These are phyloP conservation scores for Diaporthe destruens DNA, from an alignment of 2,329 filamentous ascomycete species.

Conservation along the genomic window DNA sequence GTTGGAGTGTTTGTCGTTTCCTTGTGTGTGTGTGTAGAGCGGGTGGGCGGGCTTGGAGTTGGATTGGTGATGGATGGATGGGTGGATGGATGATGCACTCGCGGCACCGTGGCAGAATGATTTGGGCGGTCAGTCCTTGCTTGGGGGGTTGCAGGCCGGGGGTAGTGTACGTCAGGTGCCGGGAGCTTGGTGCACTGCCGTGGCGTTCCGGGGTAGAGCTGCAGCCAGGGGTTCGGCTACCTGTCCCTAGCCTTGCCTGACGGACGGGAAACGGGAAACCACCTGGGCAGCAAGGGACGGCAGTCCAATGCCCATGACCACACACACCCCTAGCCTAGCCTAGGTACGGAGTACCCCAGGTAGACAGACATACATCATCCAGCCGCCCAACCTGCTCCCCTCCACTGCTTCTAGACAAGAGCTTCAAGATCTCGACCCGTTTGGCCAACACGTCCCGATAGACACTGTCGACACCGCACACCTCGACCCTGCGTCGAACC, in stretches of 20 bases:
- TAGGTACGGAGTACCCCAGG: too few species aligned
- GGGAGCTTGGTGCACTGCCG: conserved; percentile 4
- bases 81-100: conserved; percentile 35
- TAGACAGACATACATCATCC: not conserved
- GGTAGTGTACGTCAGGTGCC: conserved; percentile 23
- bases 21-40: not conserved
- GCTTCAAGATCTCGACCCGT: not conserved
- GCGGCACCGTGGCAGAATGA: conserved; percentile 35
- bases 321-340: conserved; percentile 10
- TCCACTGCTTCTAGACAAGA: not conserved
- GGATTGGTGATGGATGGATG: not conserved
- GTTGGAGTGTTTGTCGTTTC: not conserved
- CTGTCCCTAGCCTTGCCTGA: conserved; percentile 8
- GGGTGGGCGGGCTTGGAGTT: not conserved
- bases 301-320: conserved; percentile 28
- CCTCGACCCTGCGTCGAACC: conserved; percentile 12
- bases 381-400: not conserved
- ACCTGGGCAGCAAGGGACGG: conserved; percentile 23
- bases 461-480: too few species aligned
- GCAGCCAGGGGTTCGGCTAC: conserved; percentile 18
- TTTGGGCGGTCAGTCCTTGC: conserved; percentile 33
- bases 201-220: conserved; percentile 2
- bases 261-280: not conserved
- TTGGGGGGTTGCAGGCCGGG: too few species aligned
- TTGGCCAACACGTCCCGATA: not conserved